Evolutionary conservation across 2,329 filamentous ascomycete species (phyloP).

Genomic region (Aspergillus vadensis): DNA sequence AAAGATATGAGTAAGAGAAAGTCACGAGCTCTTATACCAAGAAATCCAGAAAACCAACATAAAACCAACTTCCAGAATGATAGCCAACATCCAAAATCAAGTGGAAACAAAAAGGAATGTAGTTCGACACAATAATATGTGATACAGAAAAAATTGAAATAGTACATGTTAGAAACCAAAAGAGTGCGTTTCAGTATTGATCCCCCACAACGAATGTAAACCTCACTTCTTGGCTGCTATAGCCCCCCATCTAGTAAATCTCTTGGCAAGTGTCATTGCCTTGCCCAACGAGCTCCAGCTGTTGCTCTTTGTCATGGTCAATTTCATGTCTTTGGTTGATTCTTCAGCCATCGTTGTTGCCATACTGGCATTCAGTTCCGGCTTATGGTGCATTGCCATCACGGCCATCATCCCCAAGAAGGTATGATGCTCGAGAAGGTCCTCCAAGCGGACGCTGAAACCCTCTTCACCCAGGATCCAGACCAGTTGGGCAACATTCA

Average conservation of each 20-base stretch:
- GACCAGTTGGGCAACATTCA: conserved; percentile 44
- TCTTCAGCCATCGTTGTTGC: background rate
- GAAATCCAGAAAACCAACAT: too few species aligned
- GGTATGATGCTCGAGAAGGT: conserved; percentile 44
- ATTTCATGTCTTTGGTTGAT: background rate
- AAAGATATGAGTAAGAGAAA: too few species aligned
- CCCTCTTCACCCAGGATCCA: conserved; percentile 46
- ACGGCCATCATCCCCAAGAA: conserved; percentile 46
- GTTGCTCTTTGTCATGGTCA: conserved; percentile 17
- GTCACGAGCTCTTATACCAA: too few species aligned
- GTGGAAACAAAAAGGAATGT: too few species aligned
- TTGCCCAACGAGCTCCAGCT: conserved; percentile 28
- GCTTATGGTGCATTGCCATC: conserved; percentile 32
- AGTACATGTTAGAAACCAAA: conserved; percentile 3
- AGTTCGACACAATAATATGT: background rate
- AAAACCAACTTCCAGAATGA: background rate
- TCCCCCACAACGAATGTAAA: conserved; percentile 7
- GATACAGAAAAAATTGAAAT: background rate
- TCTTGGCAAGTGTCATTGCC: conserved; percentile 33
- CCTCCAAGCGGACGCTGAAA: conserved; percentile 42
- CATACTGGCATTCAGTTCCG: conserved; percentile 22
- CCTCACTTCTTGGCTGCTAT: conserved; percentile 26
- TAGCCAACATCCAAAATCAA: background rate
- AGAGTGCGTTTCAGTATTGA: background rate
- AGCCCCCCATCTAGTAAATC: conserved; percentile 29